A percentile compares a stretch with the other conserved stretches of the same genome.
Evolutionary conservation across 1,139 yeast genomes (phyloP).

Genomic region (Yamadazyma blattariae): DNA sequence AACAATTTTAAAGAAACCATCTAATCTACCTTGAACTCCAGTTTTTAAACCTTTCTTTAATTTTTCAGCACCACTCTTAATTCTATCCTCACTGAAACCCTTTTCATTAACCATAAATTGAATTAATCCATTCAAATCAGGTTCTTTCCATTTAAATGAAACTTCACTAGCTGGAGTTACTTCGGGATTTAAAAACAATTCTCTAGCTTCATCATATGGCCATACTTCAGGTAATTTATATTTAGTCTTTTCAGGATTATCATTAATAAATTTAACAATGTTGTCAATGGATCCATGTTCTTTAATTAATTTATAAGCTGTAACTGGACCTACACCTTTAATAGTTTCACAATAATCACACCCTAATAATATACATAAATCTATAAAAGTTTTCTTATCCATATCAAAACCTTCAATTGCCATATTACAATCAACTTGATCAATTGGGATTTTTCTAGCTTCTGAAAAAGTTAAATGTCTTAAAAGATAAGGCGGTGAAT

Average conservation of each 20-base stretch:
- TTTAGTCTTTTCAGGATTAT: constrained; percentile 61
- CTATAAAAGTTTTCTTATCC: constrained; percentile 74
- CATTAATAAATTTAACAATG: constrained; percentile 61
- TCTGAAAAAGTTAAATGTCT: constrained; percentile 93
- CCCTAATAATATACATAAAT: constrained; percentile 87
- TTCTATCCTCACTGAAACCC: constrained; percentile 91
- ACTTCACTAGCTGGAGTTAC: constrained; percentile 60
- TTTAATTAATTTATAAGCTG: constrained; percentile 83
- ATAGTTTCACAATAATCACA: constrained; percentile 97
- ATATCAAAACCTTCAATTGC: constrained; percentile 77
- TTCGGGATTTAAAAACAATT: constrained; percentile 79
- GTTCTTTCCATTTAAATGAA: constrained; percentile 73
- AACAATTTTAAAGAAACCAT: constrained; percentile 81
- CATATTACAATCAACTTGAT: constrained; percentile 68
- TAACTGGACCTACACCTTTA: constrained; percentile 92
- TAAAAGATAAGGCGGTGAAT: constrained; percentile 76
- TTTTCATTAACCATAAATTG: constrained; percentile 71
- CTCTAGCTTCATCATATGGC: constrained; percentile 89
- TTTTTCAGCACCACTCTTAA: constrained; percentile 81
- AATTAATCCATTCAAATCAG: constrained; percentile 72
- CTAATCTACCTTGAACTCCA: constrained; percentile 88
- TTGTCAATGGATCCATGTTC: constrained; percentile 82
- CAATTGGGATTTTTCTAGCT: constrained; percentile 88
- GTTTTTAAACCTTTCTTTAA: constrained; percentile 78
- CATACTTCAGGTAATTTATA: constrained; percentile 89